Conservation (phyloP, 169 alveolate species). For the Cryptosporidium parvum region DNA sequence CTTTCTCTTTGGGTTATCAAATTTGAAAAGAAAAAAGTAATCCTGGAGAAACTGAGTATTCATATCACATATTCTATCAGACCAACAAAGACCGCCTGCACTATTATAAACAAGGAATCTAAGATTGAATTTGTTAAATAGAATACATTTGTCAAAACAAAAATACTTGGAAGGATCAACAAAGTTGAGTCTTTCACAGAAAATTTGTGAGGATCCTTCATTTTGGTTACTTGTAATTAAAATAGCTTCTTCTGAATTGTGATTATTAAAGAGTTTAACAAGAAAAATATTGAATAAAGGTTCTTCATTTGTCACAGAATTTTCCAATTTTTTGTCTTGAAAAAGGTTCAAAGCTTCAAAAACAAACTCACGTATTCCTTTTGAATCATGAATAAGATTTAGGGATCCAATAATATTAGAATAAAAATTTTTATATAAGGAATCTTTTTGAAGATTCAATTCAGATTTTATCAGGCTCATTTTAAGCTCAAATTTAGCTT, state of each 20-base stretch:
- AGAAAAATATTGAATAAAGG: constrained; percentile 9
- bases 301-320: not conserved
- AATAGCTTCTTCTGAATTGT: constrained; percentile 39
- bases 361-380: constrained; percentile 16
- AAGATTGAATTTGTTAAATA: constrained; percentile 47
- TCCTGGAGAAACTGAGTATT: constrained; percentile 51
- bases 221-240: constrained; percentile 3
- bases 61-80: constrained; percentile 63
- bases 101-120: constrained; percentile 38
- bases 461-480: constrained; percentile 23
- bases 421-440: constrained; percentile 1
- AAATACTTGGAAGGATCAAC: constrained; percentile 35
- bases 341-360: not conserved
- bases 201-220: not conserved
- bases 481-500: constrained; percentile 56
- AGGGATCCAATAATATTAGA: constrained; percentile 11
- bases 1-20: constrained; percentile 58
- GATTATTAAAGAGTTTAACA: constrained; percentile 18
- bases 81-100: constrained; percentile 54
- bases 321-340: not conserved
- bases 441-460: not conserved
- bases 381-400: constrained; percentile 33
- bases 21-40: constrained; percentile 32
- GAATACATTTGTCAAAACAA: constrained; percentile 19
- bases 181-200: constrained; percentile 40